Evolutionary conservation across 2,329 filamentous ascomycete genomes (phyloP), one percentile per base, ranked within the genome.

Genomic region (Graphiopsis chlorocephala): DNA sequence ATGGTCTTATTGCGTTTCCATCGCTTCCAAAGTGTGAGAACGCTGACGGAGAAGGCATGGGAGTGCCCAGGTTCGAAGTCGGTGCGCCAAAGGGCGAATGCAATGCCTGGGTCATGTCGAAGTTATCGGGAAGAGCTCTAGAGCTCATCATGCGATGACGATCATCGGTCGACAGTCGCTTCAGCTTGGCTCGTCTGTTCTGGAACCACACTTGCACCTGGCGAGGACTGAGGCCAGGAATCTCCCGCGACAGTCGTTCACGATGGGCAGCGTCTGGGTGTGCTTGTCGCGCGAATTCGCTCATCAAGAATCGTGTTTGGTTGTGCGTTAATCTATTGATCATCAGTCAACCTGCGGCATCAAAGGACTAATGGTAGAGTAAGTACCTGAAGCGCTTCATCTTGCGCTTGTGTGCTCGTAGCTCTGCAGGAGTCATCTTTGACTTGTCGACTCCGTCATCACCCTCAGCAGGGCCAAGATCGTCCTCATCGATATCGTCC

Each of bases 171-270:
- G 84, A 86, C 35, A 87, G 77, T 66, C 85, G 80, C 78, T 87
- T 88, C 67, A 88, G 77, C 75, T 88, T 88, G 20, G 85, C 85
- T 72, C 85, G 78, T 75, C 85, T 88, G 63, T 98, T 98, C 78
- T 98, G 93, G 79, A 98, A 98, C 94, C 93, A 98, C 58, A 98
- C 93, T 78, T 98, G 93, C 26, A 98, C 94, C 76, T 98, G 93
- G 67, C 93, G 87, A 42, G 93, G 92, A 72, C 91, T 97, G 57
- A 98, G 80, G 0, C 93, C 94, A 33, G 94, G 93, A 53, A 98
- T 97, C 76, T 97, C 92, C 68, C 90, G 84, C 4, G 93, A 94
- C 42, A 98, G 82, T 55, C 92, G 85, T 76, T 97, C 93, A 68
- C 93, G 85, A 77, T 97, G 93, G 55, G 91, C 91, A 47, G 93